Conservation (phyloP, 495 filamentous ascomycete species). For the Aspergillus sclerotiicarbonarius region DNA sequence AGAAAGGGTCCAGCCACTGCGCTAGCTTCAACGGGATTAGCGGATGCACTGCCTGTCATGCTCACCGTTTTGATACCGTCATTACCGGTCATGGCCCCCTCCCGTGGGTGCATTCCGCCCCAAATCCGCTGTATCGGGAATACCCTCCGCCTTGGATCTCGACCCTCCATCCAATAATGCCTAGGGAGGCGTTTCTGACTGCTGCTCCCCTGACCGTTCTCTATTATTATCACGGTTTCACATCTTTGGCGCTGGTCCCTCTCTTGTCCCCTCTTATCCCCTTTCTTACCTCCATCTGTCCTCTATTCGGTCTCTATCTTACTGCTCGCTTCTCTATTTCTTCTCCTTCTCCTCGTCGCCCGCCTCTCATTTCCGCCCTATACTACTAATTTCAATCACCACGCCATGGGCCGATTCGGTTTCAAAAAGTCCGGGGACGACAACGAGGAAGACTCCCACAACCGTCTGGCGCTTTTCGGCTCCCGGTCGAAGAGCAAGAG, state of each 20-base stretch:
- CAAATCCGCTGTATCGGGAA: conserved; percentile 4
- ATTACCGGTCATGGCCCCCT: conserved; percentile 1
- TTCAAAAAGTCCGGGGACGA: conserved; percentile 63
- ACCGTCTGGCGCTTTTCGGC: conserved; percentile 59
- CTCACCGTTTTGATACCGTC: conserved; percentile 22
- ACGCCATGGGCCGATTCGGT: conserved; percentile 52
- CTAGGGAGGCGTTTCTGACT: conserved; percentile 18
- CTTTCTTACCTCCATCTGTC: conserved; percentile 9
- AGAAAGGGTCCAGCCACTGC: conserved; percentile 17
- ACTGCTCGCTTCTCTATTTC: neutral
- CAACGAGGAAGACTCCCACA: conserved; percentile 56
- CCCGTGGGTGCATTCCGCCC: neutral
- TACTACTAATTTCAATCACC: neutral
- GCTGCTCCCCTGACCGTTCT: conserved; percentile 28
- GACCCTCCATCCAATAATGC: conserved; percentile 13
- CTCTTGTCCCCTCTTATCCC: conserved; percentile 14
- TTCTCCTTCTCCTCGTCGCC: neutral
- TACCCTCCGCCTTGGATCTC: conserved; percentile 17
- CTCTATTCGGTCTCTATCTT: conserved; percentile 2
- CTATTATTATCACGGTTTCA: conserved; percentile 17
- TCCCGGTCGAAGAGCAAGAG: conserved; percentile 59
- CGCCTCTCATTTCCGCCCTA: no score
- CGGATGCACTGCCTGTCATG: conserved; percentile 7
- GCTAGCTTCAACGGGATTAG: conserved; percentile 23
- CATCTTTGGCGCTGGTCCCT: conserved; percentile 7